Evolutionary conservation across 2,329 filamentous ascomycete species (phyloP), one percentile per base, ranked within the genome.

Genomic region (Pseudogymnoascus sp.): DNA sequence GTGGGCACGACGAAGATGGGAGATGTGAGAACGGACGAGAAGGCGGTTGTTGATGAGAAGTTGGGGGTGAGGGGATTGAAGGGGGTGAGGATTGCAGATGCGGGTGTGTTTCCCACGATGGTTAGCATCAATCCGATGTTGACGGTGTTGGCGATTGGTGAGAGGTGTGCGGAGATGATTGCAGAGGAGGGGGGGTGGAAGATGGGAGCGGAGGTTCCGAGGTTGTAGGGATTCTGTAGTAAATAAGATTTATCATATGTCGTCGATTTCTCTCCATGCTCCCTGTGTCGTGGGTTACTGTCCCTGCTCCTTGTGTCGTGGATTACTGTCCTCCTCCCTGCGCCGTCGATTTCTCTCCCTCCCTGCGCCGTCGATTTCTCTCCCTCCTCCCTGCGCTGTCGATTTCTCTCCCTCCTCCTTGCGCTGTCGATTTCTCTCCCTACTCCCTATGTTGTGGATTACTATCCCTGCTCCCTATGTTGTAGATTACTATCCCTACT

Each of bases 1-100:
- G 88, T 89, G 10, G 91, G 91, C 60, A 96, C 91, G 15, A 94
- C 91, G 62, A 92, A 92, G 81, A 96, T 96, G 91, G 91, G 91
- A 35, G 86, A 92, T 70, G 75, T 89, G 4, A 74, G 74, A 62
- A 82, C 78, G 61, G 90, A 95, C 72, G 77, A 83, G 59, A 77
- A 87, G 73, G 91, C 90, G 4, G 92, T 96, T 17, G 91, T 95
- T n/a, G 88, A 94, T 71, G 81, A 82, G 27, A 79, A 87, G 71
- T 76, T 96, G 65, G 88, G 84, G 77, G 79, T 96, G 31, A 80
- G 85, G 29, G 91, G 90, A 0, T 75, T 95, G 66, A 84, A 85
- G 78, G 85, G 84, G 31, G 76, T 95, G 63, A 83, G 91, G 63
- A 91, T 96, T 68, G 90, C 90, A 1, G 91, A 96, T 74, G 91